These are phyloP conservation scores for Porpolomopsis calyptriformis DNA, from an alignment of 768 basidiomycete genomes.

Conservation along the genomic window DNA sequence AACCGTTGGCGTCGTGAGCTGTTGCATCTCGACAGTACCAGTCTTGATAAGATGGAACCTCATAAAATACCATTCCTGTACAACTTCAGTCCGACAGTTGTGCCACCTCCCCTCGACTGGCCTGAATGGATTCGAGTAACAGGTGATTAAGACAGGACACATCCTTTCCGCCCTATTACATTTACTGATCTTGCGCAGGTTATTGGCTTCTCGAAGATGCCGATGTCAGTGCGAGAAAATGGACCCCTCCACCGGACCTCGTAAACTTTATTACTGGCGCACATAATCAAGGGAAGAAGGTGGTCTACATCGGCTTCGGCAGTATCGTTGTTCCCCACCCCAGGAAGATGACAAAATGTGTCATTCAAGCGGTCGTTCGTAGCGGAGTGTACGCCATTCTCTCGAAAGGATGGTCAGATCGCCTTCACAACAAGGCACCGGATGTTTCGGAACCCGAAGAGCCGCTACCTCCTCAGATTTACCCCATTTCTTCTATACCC, in stretches of 20 bases:
- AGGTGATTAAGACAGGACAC: conserved; percentile 30
- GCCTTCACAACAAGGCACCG: conserved; percentile 56
- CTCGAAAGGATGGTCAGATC: conserved; percentile 97
- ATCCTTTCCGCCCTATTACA: conserved; percentile 1
- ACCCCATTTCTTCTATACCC: conserved; percentile 75
- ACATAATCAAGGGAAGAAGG: conserved; percentile 64
- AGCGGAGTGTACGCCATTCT: conserved; percentile 88
- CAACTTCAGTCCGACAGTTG: conserved; percentile 86
- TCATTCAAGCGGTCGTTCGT: conserved; percentile 77
- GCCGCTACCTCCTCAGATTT: conserved; percentile 69
- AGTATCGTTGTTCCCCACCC: conserved; percentile 97
- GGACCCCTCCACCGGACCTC: conserved; percentile 76
- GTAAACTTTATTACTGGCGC: conserved; percentile 76
- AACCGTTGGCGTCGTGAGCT: conserved; percentile 84
- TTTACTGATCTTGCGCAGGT: conserved; percentile 34
- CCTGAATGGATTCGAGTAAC: conserved; percentile 97
- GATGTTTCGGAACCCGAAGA: conserved; percentile 56
- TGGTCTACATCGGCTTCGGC: conserved; percentile 97
- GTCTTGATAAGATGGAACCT: conserved; percentile 89
- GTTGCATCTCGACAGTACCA: conserved; percentile 69
- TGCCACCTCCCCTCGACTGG: conserved; percentile 95
- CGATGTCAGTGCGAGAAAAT: conserved; percentile 80
- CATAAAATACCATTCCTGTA: conserved; percentile 98
- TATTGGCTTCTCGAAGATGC: conserved; percentile 97
- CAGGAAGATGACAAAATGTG: conserved; percentile 79